These are phyloP conservation scores for Baorangia bicolor DNA, from an alignment of 768 basidiomycete species.

Conservation along the genomic window DNA sequence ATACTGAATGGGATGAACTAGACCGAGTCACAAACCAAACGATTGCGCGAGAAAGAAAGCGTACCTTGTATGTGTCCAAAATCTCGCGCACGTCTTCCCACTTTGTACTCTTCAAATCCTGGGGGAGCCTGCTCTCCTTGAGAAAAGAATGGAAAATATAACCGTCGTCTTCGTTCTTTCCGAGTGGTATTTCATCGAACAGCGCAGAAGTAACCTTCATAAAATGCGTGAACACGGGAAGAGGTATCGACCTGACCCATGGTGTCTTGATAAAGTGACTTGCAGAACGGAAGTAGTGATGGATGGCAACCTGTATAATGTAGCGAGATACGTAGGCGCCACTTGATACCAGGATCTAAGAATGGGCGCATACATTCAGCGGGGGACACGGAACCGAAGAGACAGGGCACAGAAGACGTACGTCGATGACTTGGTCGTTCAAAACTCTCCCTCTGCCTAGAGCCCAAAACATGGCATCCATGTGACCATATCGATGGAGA, in stretches of 20 bases:
- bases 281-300: conserved; percentile 74
- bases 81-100: conserved; percentile 68
- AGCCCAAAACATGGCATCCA: conserved; percentile 74
- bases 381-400: conserved; percentile 16
- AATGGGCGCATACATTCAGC: conserved; percentile 28
- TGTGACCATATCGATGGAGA: conserved; percentile 66
- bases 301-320: conserved; percentile 72
- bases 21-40: conserved; percentile 16
- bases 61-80: conserved; percentile 68
- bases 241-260: conserved; percentile 68
- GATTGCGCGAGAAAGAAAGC: conserved; percentile 4
- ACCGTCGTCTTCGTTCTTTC: conserved; percentile 77
- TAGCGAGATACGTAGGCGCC: conserved; percentile 80
- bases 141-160: conserved; percentile 61
- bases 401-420: conserved; percentile 37
- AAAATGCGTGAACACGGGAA: conserved; percentile 63
- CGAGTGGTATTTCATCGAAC: conserved; percentile 66
- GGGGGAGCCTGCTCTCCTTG: conserved; percentile 66
- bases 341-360: conserved; percentile 68
- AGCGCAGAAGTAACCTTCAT: conserved; percentile 53
- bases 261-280: conserved; percentile 71
- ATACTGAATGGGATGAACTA: conserved; percentile 79
- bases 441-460: conserved; percentile 68
- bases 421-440: conserved; percentile 66
- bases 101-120: conserved; percentile 53